phyloP scores from a whole-genome alignment of 2,329 filamentous ascomycete genomes.

The Xylaria sp. region DNA sequence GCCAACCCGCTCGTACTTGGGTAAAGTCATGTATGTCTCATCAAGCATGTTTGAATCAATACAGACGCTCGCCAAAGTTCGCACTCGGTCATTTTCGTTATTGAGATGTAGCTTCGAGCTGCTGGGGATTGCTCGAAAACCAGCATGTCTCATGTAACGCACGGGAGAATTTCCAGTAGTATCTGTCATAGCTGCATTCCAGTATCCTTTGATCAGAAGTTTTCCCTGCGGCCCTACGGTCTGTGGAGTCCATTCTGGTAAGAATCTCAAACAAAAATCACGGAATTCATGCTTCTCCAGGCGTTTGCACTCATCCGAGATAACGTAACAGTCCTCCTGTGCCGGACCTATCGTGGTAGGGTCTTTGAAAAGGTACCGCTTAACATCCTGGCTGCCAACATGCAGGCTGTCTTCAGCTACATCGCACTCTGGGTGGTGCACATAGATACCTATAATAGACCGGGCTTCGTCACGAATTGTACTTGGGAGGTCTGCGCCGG shows the following conservation, averaged over 20 bases:
- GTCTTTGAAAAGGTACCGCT: conserved; percentile 51
- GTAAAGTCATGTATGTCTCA: conserved; percentile 22
- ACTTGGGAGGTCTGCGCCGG: conserved; percentile 19
- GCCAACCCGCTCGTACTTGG: conserved; percentile 24
- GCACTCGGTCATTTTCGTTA: conserved; percentile 2
- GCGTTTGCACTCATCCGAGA: conserved; percentile 46
- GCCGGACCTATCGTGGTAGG: conserved; percentile 37
- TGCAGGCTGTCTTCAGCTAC: conserved; percentile 48
- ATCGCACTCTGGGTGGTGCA: conserved; percentile 46
- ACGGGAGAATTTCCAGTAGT: neutral
- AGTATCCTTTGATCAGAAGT: conserved; percentile 29
- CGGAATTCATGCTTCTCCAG: conserved; percentile 51
- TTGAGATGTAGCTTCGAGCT: neutral
- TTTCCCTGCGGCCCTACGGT: neutral
- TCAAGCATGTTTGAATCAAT: conserved; percentile 26
- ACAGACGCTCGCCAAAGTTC: conserved; percentile 31
- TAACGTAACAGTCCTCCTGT: conserved; percentile 47
- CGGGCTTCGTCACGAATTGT: conserved; percentile 12
- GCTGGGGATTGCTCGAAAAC: conserved; percentile 18
- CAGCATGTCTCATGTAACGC: conserved; percentile 11
- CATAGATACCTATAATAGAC: conserved; percentile 38
- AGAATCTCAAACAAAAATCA: conserved; percentile 45
- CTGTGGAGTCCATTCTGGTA: conserved; percentile 30
- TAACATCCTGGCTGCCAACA: neutral
- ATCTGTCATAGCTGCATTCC: conserved; percentile 1